Base-by-base conservation (phyloP, 1,284 basidiomycete genomes). In the Malassezia yamatoensis region DNA sequence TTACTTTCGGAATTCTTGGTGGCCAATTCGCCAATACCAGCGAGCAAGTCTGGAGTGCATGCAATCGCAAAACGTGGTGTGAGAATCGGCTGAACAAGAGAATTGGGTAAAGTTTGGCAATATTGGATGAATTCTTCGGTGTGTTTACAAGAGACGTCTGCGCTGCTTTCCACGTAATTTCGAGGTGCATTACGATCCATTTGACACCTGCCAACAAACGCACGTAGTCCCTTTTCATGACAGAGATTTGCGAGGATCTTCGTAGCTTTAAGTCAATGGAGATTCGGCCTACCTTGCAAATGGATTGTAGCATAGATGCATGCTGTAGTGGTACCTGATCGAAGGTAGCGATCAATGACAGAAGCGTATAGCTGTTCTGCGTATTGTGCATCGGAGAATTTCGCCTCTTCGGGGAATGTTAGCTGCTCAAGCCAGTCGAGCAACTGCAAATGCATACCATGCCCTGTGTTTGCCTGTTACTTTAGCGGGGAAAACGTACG, bases 31-130 rank as follows among this genome's bases (percentile, higher is more conserved):
- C 35, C 47, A 9, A 96, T 80, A 7, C 77, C 76, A 1, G 68
- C 52, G 44, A 96, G 80, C 36, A 94, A 82, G n/a, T 82, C 78
- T 12, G 80, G 75, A 0, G 89, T 84, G 76, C 89, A 93, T n/a
- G 86, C 84, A 61, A 98, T 86, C 29, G 93, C 91, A 75, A 98
- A 96, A 16, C 91, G 85, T 16, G 93, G 93, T 0, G 93, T 96
- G 42, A 96, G 77, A 68, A 93, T 83, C 0, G 91, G 91, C 56
- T 87, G 85, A 6, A 96, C 86, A 15, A 90, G 63, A 10, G 65
- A 60, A 18, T 59, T 50, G 29, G 49, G 54, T 53, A 72, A 66
- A 36, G 61, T 61, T 50, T 69, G 66, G 44, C 68, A 69, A 20
- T 70, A 61, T 48, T 68, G 59, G 47, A 72, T 67, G 7, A 49